phyloP scores from a whole-genome alignment of 2,329 filamentous ascomycete species.

The Teratosphaeria destructans region DNA sequence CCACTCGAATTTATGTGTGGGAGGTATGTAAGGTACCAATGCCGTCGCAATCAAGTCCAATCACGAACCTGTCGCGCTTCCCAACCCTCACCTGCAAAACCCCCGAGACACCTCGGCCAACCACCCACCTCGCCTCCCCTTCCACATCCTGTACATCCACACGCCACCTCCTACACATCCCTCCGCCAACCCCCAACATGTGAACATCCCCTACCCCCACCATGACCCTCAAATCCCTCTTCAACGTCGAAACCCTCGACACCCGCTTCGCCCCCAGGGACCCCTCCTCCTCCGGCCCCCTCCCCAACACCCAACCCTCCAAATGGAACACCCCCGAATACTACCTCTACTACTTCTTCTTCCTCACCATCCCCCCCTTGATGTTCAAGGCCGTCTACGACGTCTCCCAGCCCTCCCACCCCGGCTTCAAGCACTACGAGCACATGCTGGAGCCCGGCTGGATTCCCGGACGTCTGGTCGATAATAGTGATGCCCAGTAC shows the following conservation, averaged over 20 bases:
- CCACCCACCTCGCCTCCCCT: background rate
- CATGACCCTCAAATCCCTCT: slow-evolving; percentile 29
- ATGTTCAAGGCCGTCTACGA: slow-evolving; percentile 89
- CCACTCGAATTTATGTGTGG: no score
- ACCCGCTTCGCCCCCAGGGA: slow-evolving; percentile 59
- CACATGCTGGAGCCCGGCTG: slow-evolving; percentile 67
- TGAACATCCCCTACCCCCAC: background rate
- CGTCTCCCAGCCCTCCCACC: slow-evolving; percentile 79
- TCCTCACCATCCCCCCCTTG: slow-evolving; percentile 55
- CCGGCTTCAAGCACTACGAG: slow-evolving; percentile 66
- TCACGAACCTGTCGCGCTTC: background rate
- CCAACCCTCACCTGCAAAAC: background rate
- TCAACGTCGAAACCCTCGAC: slow-evolving; percentile 58
- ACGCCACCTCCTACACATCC: background rate
- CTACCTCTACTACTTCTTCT: slow-evolving; percentile 63
- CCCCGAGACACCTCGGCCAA: background rate
- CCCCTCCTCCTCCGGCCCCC: slow-evolving; percentile 35
- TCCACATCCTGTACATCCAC: no score
- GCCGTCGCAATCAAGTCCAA: background rate
- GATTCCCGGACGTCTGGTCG: slow-evolving; percentile 86
- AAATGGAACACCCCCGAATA: slow-evolving; percentile 86
- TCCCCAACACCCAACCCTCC: slow-evolving; percentile 44
- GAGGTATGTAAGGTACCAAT: background rate
- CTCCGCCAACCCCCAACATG: background rate
- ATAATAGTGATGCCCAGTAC: slow-evolving; percentile 86